Base-by-base conservation (phyloP, 345 rosid species). In the Raphanus raphanistrum region DNA sequence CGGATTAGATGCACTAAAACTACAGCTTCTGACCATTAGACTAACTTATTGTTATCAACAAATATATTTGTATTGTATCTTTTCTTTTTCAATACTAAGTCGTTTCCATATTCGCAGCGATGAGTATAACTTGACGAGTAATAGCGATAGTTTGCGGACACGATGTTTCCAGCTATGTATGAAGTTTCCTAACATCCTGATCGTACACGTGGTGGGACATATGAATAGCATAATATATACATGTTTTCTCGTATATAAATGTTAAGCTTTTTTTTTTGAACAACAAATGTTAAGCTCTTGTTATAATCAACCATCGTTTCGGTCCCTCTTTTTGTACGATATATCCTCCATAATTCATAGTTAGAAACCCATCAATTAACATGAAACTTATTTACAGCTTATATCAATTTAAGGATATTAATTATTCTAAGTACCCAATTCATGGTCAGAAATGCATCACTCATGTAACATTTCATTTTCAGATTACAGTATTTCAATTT, bases 181-280 rank as follows among this genome's bases (percentile, higher is more conserved):
- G 25, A 69, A 63, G 52, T 8, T 66, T 67, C 70, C 65, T 55
- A 58, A 2, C 78, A 70, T 85, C 80, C 2, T 43, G 66, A 33
- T 74, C 88, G 88, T 88, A 86, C 90, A 88, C 90, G 92, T 90
- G 90, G 85, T 81, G 68, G 85, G 79, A 76, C 85, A 64, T 54
- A 12, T 31, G 58, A 60, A 63, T 10, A 67, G 5, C 21, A 25
- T 29, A 60, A 52, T 62, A 12, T 26, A 27, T 72, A 71, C 76
- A 66, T 78, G 76, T 73, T 52, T 74, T 63, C 36, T 52, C 38
- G 38, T 79, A 66, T 50, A 54, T 73, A 10, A 68, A 52, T 59
- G 62, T 31, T 55, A 41, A 29, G 36, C 67, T n/a, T 13, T 54
- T 66, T 21, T 21, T 21, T 21, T 21, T 21, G 21, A 21, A 21